These are phyloP conservation scores for Dinochytrium kinnereticum DNA, from an alignment of 371 early-diverging fungal genomes.

Conservation along the genomic window DNA sequence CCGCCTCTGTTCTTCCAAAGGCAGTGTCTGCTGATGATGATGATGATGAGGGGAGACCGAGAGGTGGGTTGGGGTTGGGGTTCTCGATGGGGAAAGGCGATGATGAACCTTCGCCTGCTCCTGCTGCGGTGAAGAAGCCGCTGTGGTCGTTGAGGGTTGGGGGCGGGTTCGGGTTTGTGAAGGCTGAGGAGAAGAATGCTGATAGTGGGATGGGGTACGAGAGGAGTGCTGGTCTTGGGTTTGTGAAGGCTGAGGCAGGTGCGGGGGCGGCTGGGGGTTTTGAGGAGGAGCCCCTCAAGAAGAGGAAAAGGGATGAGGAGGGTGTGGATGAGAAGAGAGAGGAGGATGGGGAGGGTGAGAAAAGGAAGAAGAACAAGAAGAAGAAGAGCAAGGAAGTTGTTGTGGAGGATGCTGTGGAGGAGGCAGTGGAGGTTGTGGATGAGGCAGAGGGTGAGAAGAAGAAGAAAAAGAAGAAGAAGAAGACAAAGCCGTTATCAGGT, in stretches of 20 bases:
- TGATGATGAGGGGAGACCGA: constrained; percentile 1
- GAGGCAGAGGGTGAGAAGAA: background rate
- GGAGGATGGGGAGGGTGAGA: background rate
- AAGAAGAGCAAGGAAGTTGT: constrained; percentile 6
- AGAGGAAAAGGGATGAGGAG: background rate
- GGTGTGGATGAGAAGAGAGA: constrained; percentile 1
- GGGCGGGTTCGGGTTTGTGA: constrained; percentile 14
- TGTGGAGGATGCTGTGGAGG: background rate
- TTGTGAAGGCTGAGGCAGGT: background rate
- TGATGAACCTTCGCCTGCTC: background rate
- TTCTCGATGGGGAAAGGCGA: constrained; percentile 8
- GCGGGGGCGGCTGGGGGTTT: background rate
- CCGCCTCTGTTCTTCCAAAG: constrained; percentile 1
- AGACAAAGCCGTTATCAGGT: background rate
- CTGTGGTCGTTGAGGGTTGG: background rate
- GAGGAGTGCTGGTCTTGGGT: background rate
- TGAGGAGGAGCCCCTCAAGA: background rate
- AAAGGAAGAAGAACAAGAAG: constrained; percentile 11
- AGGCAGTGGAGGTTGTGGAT: background rate
- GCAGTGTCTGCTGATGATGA: background rate
- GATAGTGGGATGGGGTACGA: background rate
- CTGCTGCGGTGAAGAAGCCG: background rate
- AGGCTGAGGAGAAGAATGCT: background rate
- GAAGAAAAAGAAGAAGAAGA: constrained; percentile 13
- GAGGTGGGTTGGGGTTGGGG: constrained; percentile 15